A percentile compares a stretch with the other conserved stretches of the same genome.
Evolutionary conservation across 2,329 filamentous ascomycete species (phyloP).

Genomic region (Fusarium sp.): DNA sequence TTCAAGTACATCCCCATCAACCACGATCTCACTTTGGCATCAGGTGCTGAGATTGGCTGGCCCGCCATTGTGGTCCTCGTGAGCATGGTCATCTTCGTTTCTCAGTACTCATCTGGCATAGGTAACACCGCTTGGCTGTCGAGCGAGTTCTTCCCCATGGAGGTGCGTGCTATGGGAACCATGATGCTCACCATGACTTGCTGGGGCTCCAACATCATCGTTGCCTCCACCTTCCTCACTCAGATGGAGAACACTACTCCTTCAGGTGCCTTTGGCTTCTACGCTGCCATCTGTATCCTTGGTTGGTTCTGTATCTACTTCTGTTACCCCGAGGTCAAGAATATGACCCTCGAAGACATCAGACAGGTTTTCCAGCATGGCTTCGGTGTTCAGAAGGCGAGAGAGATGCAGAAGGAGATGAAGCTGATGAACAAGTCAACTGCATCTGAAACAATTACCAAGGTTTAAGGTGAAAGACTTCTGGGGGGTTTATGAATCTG

Average conservation of each 20-base stretch:
- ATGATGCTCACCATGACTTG: conserved; percentile 63
- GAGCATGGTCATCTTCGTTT: conserved; percentile 48
- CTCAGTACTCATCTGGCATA: too few species aligned
- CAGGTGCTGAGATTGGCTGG: conserved; percentile 45
- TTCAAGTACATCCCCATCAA: conserved; percentile 60
- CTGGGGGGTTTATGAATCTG: too few species aligned
- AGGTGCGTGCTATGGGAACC: conserved; percentile 62
- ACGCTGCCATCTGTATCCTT: conserved; percentile 62
- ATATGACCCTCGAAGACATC: conserved; percentile 68
- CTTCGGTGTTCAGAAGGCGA: conserved; percentile 60
- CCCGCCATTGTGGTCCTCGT: conserved; percentile 60
- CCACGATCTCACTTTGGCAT: conserved; percentile 56
- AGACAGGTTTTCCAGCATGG: conserved; percentile 63
- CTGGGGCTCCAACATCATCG: conserved; percentile 64
- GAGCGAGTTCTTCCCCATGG: conserved; percentile 61
- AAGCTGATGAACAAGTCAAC: conserved; percentile 27
- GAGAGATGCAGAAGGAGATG: conserved; percentile 55
- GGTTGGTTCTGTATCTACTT: conserved; percentile 60
- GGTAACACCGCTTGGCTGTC: conserved; percentile 63
- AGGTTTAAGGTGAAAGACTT: conserved; percentile 19
- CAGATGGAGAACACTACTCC: conserved; percentile 63
- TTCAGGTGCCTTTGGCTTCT: conserved; percentile 65
- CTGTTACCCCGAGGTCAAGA: conserved; percentile 67
- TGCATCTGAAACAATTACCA: conserved; percentile 8
- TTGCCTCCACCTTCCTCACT: conserved; percentile 63